A percentile compares a stretch with the other conserved stretches of the same genome.
These are phyloP conservation scores for Alternaria sp. DNA, from an alignment of 2,329 filamentous ascomycete genomes.

Conservation along the genomic window DNA sequence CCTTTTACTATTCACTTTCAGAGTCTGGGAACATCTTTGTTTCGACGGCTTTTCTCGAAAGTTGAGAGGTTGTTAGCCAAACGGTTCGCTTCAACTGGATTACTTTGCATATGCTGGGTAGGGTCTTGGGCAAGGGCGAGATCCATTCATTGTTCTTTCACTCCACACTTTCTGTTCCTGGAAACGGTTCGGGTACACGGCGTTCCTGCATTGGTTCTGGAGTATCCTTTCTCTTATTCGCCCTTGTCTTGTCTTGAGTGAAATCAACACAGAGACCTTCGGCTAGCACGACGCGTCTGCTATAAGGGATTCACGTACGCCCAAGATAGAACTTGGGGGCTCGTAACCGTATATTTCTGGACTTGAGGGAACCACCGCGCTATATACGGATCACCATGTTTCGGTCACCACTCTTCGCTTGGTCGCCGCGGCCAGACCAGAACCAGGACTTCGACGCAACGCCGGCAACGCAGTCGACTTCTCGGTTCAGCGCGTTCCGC, in stretches of 20 bases:
- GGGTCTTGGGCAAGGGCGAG: conserved; percentile 35
- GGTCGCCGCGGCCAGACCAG: conserved; percentile 43
- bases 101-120: conserved; percentile 33
- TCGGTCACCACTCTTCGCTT: conserved; percentile 39
- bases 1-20: conserved; percentile 7
- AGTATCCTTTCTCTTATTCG: conserved; percentile 31
- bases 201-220: conserved; percentile 33
- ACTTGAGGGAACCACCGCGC: conserved; percentile 6
- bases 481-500: conserved; percentile 28
- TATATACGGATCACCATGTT: conserved; percentile 36
- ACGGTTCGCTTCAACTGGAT: conserved; percentile 26
- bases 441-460: conserved; percentile 35
- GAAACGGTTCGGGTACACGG: conserved; percentile 23
- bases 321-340: conserved; percentile 20
- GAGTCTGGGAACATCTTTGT: conserved; percentile 7
- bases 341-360: conserved; percentile 17
- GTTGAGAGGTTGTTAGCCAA: conserved; percentile 24
- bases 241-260: conserved; percentile 22
- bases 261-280: conserved; percentile 26
- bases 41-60: conserved; percentile 14
- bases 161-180: conserved; percentile 17
- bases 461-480: conserved; percentile 24
- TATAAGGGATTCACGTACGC: conserved; percentile 36
- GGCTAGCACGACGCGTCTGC: conserved; percentile 25
- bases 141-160: conserved; percentile 42